Base-by-base conservation (phyloP, 2,329 filamentous ascomycete species). In the Talaromyces albobiverticillius region DNA sequence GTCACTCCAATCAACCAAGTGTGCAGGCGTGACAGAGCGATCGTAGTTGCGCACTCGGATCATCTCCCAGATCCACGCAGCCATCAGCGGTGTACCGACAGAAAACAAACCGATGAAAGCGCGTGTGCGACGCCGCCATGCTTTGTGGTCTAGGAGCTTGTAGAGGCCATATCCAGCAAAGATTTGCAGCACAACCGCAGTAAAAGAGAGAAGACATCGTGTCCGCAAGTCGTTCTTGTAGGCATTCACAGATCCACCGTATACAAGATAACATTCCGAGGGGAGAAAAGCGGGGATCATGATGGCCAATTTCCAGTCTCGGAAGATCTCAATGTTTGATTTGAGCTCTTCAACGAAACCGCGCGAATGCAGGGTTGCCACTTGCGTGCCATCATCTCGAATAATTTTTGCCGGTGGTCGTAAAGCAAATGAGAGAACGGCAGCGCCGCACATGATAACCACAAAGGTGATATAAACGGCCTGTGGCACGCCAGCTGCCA, bases 191-290 rank as follows among this genome's bases (percentile, higher is more conserved):
- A 67, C 58, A 16, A 68, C 63, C 3, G 66, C 58, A 41, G 67
- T 60, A 55, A 71, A 68, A 6, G 64, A 65, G 11, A 69, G 54
- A 3, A 71, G 60, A 13, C 59, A 61, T 46, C 64, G 54, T 9
- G 63, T 63, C n/a, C 63, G 51, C n/a, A 66, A 48, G 40, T 64
- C 61, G 54, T 65, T 67, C 57, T 64, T 63, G 49, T 55, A 66
- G 4, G 64, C 60, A 42, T 71, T 71, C 25, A 67, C 67, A 2
- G 67, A 67, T 16, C 67, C 67, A n/a, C 60, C 59, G 40, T 69
- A 70, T 4, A 70, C 67, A 14, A 71, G 59, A 45, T 67, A 70
- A 22, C 60, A 62, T 53, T 69, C 66, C 4, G 63, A 60, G 7
- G 6, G 67, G 56, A 20, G 67, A 55, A 53, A 64, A 42, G 38